Percentiles rank a stretch among this genome's conserved stretches.
Evolutionary conservation across 257 asterid genomes (phyloP).

Genomic region (Buddleja alternifolia): DNA sequence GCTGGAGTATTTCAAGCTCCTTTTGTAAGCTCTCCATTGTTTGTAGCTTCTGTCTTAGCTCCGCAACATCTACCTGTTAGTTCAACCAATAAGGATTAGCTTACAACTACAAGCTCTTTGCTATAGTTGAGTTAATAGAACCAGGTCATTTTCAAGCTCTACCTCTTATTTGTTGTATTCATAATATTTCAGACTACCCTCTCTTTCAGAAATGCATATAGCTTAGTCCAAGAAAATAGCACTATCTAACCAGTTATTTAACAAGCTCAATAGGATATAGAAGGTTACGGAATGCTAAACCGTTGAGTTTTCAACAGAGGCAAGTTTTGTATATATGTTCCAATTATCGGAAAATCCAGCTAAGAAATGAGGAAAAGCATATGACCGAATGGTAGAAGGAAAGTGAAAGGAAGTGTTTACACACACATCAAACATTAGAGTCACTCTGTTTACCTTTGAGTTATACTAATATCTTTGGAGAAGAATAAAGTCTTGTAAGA

Average conservation of each 20-base stretch:
- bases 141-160: conserved; percentile 2
- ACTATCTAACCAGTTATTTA: neutral
- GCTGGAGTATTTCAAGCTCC: conserved; percentile 90
- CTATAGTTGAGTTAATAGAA: no score
- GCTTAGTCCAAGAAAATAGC: neutral
- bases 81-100: conserved; percentile 27
- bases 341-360: neutral
- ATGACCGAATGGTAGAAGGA: neutral
- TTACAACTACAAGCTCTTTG: conserved; percentile 1
- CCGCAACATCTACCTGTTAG: conserved; percentile 92
- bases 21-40: conserved; percentile 76
- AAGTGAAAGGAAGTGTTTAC: neutral
- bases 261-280: neutral
- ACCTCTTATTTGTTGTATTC: neutral
- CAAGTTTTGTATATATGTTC: neutral
- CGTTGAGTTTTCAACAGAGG: neutral
- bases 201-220: neutral
- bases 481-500: neutral
- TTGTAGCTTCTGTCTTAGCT: conserved; percentile 90
- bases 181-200: neutral
- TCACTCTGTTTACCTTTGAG: neutral
- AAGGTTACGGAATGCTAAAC: neutral
- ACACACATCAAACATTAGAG: neutral
- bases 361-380: conserved; percentile 5
- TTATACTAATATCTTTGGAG: neutral